Base-by-base conservation (phyloP, 495 filamentous ascomycete species). In the Aspergillus bertholletiae region DNA sequence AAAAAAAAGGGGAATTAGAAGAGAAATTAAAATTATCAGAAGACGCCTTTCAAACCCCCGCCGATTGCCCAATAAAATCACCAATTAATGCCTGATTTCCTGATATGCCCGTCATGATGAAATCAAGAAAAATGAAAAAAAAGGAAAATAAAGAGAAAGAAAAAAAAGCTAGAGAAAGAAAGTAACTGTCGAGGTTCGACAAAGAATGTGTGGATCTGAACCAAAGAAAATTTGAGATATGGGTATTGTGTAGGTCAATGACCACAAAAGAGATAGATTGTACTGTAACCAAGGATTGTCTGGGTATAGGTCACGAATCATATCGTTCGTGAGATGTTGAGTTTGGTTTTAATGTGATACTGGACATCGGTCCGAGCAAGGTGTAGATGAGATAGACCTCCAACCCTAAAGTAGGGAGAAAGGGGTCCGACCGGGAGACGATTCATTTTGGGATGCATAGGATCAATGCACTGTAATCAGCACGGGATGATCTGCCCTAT, bases 151-250 rank as follows among this genome's bases (percentile, higher is more conserved):
- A 45, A 30, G 49, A 28, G 20, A 26, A 51, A 51, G 17, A 2
- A 15, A 40, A 18, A 26, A n/a, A n/a, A n/a, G n/a, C n/a, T n/a
- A n/a, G n/a, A n/a, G 35, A 51, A 45, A 44, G 35, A 27, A 17
- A 44, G 20, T 37, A 28, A 11, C 3, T 20, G 39, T 28, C 41
- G 39, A 21, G 1, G 18, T 22, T 45, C 9, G 18, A 43, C 50
- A 53, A 44, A 27, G 50, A 53, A 44, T 34, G 49, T 52, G 26
- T 45, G 17, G 52, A 51, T 46, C 34, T 24, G 22, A 32, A 45
- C 22, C 35, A 56, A 58, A 54, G 17, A 26, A 55, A 54, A 26
- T 54, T 40, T 22, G 46, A 40, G 15, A 51, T 22, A 27, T 51
- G 49, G 23, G 49, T 51, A 51, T 51, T 23, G 49, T 18, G 35